Conservation (phyloP, 176 grass and related monocot genomes). For the Rhynchospora breviuscula region DNA sequence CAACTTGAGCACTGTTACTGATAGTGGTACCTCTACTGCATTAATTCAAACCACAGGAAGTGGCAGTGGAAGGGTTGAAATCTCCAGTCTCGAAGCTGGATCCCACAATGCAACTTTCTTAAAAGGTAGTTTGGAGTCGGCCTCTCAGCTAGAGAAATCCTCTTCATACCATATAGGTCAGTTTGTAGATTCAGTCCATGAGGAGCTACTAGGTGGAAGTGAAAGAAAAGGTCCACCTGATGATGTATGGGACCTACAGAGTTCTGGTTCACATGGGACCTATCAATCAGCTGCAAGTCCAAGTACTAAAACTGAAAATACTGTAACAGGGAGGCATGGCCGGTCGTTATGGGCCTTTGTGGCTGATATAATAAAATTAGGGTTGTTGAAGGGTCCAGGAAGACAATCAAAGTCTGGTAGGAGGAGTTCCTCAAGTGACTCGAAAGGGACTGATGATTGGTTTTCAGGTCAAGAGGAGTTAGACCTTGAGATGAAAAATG, state of each 20-base stretch:
- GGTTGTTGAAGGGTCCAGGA: slow-evolving; percentile 53
- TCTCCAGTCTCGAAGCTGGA: slow-evolving; percentile 11
- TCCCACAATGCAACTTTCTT: slow-evolving; percentile 20
- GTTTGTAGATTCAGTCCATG: slow-evolving; percentile 54
- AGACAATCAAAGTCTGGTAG: slow-evolving; percentile 52
- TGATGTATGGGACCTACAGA: slow-evolving; percentile 59
- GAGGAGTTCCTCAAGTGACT: slow-evolving; percentile 71
- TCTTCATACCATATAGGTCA: slow-evolving; percentile 54
- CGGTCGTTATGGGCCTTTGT: slow-evolving; percentile 83
- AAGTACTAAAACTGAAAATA: slow-evolving; percentile 54
- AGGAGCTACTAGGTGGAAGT: slow-evolving; percentile 38
- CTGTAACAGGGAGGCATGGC: slow-evolving; percentile 45
- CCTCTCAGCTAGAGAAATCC: slow-evolving; percentile 65
- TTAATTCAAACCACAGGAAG: slow-evolving; percentile 7
- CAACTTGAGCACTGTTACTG: background rate
- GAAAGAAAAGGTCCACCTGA: slow-evolving; percentile 62
- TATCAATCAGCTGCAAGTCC: slow-evolving; percentile 34
- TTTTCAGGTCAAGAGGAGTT: slow-evolving; percentile 61
- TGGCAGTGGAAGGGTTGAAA: slow-evolving; percentile 36
- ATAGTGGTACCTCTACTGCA: background rate
- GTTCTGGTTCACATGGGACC: slow-evolving; percentile 53
- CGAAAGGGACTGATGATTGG: slow-evolving; percentile 72
- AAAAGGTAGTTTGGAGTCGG: slow-evolving; percentile 60
- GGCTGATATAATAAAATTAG: slow-evolving; percentile 80
- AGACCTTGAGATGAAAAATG: slow-evolving; percentile 40